Evolutionary conservation across 1,284 basidiomycete genomes (phyloP), one percentile per base, ranked within the genome.

Genomic region (Leucoagaricus sp.): DNA sequence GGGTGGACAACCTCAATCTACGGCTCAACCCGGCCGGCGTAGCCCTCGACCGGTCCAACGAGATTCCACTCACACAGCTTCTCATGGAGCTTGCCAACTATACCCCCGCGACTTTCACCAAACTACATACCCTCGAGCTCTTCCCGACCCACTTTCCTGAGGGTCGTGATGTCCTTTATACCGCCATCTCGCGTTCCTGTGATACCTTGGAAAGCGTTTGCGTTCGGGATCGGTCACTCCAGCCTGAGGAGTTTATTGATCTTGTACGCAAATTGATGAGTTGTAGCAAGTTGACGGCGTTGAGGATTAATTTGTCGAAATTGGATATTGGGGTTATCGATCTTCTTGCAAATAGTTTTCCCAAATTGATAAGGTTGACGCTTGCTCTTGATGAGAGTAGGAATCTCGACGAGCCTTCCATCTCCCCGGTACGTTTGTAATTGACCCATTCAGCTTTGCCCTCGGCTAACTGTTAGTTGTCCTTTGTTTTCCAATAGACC

Each of bases 401-500:
- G 12, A 48, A 25, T 19, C n/a, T 49, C n/a, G 19, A 31, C 0
- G 53, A 42, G 26, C 46, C 53, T n/a, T 41, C 53, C 9, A 49
- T 55, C 17, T 33, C 38, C n/a, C 26, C 46, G 13, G 53, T 55
- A 42, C 7, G 53, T 48, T n/a, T n/a, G n/a, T n/a, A n/a, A n/a
- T n/a, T n/a, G n/a, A n/a, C n/a, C n/a, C n/a, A n/a, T n/a, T 28
- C n/a, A 26, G 15, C 2, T 23, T 3, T 5, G 17, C 17, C 21
- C 31, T 9, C 21, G n/a, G 13, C 4, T 25, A 31, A 1, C 3
- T 29, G 9, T 41, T 17, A 19, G 1, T 33, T n/a, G 15, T 23
- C 9, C 33, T 19, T 15, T 19, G 5, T 48, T 29, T 55, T 33
- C 36, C 29, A 13, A 2, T 25, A 55, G 53, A 49, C 38, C 3